Evolutionary conservation across 2,329 filamentous ascomycete genomes (phyloP).

Genomic region (Fusarium continuum): DNA sequence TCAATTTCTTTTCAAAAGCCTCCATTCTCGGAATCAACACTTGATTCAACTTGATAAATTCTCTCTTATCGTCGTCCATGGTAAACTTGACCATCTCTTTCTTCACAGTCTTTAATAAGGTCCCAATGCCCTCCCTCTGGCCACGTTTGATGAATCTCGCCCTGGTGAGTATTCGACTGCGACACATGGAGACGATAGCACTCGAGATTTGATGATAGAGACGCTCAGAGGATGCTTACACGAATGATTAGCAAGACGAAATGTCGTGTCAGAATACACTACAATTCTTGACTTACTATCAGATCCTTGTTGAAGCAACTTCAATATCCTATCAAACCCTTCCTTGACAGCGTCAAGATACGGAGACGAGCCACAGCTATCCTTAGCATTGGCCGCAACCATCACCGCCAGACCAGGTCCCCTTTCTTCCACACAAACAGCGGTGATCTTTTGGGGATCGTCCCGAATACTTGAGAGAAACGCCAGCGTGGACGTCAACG

Average conservation of each 20-base stretch:
- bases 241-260: background rate
- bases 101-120: background rate
- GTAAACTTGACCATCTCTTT: background rate
- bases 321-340: constrained; percentile 30
- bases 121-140: background rate
- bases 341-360: constrained; percentile 25
- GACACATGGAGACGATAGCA: constrained; percentile 22
- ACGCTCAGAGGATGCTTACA: background rate
- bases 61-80: background rate
- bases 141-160: background rate
- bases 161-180: constrained; percentile 15
- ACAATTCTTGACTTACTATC: background rate
- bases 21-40: background rate
- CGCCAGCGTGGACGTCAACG: constrained; percentile 25
- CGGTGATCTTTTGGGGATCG: constrained; percentile 18
- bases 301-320: background rate
- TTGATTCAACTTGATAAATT: background rate
- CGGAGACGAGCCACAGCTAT: background rate
- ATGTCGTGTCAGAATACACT: background rate
- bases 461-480: constrained; percentile 31
- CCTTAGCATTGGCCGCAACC: constrained; percentile 33
- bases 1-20: background rate
- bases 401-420: constrained; percentile 12
- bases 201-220: background rate
- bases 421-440: constrained; percentile 32